A percentile compares a stretch with the other conserved stretches of the same genome.
Conservation (phyloP, 2,329 filamentous ascomycete species). For the Paecilomyces variotii region DNA sequence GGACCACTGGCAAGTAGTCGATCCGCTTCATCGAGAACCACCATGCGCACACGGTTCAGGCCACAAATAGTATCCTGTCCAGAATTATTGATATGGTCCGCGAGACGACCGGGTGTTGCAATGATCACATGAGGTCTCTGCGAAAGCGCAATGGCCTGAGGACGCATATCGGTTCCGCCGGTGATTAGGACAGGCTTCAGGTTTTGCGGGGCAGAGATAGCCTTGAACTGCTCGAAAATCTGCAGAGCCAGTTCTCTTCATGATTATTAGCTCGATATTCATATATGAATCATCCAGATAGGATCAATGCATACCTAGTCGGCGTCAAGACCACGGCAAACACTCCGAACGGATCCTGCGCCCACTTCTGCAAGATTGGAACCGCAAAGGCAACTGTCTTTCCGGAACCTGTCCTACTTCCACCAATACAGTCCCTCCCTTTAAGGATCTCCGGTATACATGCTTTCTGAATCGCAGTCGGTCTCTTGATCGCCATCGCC, state of each 20-base stretch:
- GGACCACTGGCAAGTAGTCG: slow-evolving; percentile 65
- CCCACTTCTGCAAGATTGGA: slow-evolving; percentile 89
- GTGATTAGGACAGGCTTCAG: slow-evolving; percentile 86
- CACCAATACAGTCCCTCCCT: slow-evolving; percentile 89
- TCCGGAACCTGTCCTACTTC: slow-evolving; percentile 88
- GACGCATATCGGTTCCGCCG: slow-evolving; percentile 84
- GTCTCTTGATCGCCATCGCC: slow-evolving; percentile 72
- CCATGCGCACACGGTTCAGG: slow-evolving; percentile 67
- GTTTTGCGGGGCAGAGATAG: slow-evolving; percentile 78
- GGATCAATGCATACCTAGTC: slow-evolving; percentile 50
- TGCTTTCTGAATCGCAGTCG: slow-evolving; percentile 85
- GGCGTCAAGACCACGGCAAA: slow-evolving; percentile 86
- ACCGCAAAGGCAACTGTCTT: slow-evolving; percentile 96
- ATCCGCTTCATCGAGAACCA: slow-evolving; percentile 95
- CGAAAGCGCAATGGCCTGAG: slow-evolving; percentile 76
- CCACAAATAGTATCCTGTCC: slow-evolving; percentile 85
- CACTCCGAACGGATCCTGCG: slow-evolving; percentile 83
- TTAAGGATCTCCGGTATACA: slow-evolving; percentile 90
- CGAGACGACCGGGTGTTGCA: slow-evolving; percentile 84
- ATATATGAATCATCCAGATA: background rate
- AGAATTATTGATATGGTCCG: slow-evolving; percentile 86
- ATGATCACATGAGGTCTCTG: slow-evolving; percentile 85
- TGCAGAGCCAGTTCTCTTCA: slow-evolving; percentile 80
- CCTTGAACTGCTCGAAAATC: slow-evolving; percentile 93
- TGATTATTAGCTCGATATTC: background rate